Percentiles rank a stretch among this genome's conserved stretches.
These are phyloP conservation scores for Fomitopsis schrenkii DNA, from an alignment of 1,284 basidiomycete species.

Conservation along the genomic window DNA sequence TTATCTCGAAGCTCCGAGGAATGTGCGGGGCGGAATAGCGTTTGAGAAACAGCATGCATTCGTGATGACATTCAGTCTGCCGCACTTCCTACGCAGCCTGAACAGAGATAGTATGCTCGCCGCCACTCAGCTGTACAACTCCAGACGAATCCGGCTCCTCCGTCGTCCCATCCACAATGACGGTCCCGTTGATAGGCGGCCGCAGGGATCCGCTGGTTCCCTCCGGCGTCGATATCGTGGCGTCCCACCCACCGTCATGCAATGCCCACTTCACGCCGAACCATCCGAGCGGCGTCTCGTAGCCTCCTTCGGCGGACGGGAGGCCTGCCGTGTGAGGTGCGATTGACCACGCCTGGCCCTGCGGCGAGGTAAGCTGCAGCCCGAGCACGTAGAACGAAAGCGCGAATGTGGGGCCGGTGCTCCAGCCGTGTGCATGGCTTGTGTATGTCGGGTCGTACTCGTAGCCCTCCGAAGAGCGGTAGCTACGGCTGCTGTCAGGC, in stretches of 20 bases:
- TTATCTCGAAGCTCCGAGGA: neutral
- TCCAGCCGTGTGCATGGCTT: conserved; percentile 38
- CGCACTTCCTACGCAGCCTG: neutral
- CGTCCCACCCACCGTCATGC: conserved; percentile 17
- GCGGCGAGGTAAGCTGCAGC: conserved; percentile 33
- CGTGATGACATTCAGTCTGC: too few relatives aligned
- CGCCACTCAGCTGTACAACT: neutral
- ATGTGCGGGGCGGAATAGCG: neutral
- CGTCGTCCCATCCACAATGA: conserved; percentile 23
- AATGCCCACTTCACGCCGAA: conserved; percentile 32
- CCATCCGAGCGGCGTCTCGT: conserved; percentile 41
- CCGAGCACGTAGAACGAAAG: conserved; percentile 42
- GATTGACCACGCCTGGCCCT: conserved; percentile 37
- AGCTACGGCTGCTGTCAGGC: conserved; percentile 16
- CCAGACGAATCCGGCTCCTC: neutral
- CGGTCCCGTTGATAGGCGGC: conserved; percentile 28
- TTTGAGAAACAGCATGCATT: too few relatives aligned
- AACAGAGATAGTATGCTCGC: neutral
- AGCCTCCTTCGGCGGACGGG: conserved; percentile 36
- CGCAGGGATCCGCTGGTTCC: conserved; percentile 30
- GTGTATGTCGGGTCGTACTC: conserved; percentile 44
- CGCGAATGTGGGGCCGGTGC: conserved; percentile 30
- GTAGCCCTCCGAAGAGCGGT: conserved; percentile 45
- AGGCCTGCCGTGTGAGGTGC: conserved; percentile 39
- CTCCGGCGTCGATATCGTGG: conserved; percentile 28